Evolutionary conservation across 208 protist genomes (phyloP).

Genomic region (Phytomonas serpens): DNA sequence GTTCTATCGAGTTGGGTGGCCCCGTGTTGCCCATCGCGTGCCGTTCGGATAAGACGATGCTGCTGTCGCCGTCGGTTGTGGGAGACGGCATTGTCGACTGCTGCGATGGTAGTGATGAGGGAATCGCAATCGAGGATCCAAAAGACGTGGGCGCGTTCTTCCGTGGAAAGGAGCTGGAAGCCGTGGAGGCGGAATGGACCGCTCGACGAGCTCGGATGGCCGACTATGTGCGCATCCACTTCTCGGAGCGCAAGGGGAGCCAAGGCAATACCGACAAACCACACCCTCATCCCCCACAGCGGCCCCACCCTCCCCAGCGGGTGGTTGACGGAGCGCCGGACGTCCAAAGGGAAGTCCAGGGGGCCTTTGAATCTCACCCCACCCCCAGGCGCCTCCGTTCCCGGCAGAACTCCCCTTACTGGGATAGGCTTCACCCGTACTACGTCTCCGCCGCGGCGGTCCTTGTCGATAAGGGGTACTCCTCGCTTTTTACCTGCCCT

Average conservation of each 20-base stretch:
- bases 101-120: constrained; percentile 61
- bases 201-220: not conserved
- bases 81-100: constrained; percentile 72
- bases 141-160: not conserved
- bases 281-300: not conserved
- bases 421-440: constrained; percentile 24
- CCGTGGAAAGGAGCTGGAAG: not conserved
- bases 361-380: not conserved
- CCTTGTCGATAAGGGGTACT: constrained; percentile 47
- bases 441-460: constrained; percentile 33
- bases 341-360: not conserved
- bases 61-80: constrained; percentile 56
- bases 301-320: not conserved
- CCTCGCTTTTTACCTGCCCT: constrained; percentile 30
- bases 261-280: not conserved
- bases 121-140: not conserved
- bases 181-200: not conserved
- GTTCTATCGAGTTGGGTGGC: constrained; percentile 27
- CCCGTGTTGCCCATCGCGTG: constrained; percentile 52
- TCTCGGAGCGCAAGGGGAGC: constrained; percentile 9
- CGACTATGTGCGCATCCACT: constrained; percentile 7
- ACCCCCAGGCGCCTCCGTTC: too few species aligned
- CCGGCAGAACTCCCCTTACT: not conserved
- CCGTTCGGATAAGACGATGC: constrained; percentile 10
- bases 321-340: not conserved